Evolutionary conservation across 352 stramenopile genomes (phyloP).

Genomic region (Thraustochytrium sp.): DNA sequence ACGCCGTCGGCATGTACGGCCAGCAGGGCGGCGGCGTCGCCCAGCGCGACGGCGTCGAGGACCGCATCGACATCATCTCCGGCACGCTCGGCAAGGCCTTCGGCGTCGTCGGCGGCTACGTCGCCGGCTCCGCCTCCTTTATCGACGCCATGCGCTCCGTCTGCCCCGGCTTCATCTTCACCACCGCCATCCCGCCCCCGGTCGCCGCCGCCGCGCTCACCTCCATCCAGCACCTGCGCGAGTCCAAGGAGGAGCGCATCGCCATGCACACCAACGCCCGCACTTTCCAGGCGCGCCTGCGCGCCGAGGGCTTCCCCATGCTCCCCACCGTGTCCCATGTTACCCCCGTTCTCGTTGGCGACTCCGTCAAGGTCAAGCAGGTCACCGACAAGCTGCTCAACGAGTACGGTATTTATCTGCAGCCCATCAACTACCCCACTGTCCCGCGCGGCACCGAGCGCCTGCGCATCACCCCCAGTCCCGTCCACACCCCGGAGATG

Average conservation of each 20-base stretch:
- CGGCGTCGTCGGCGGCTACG: slow-evolving; percentile 81
- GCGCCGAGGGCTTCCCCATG: slow-evolving; percentile 71
- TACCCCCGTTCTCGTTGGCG: slow-evolving; percentile 75
- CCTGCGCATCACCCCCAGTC: slow-evolving; percentile 72
- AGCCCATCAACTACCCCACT: slow-evolving; percentile 84
- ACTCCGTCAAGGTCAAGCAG: slow-evolving; percentile 76
- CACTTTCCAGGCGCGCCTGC: slow-evolving; percentile 70
- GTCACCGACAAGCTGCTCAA: slow-evolving; percentile 78
- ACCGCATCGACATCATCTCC: slow-evolving; percentile 78
- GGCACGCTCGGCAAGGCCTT: slow-evolving; percentile 79
- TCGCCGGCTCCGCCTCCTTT: slow-evolving; percentile 69
- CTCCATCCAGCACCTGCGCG: slow-evolving; percentile 71
- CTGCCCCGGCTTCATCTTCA: slow-evolving; percentile 79
- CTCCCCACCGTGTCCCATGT: slow-evolving; percentile 78
- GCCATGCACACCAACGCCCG: slow-evolving; percentile 72
- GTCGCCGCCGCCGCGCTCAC: slow-evolving; percentile 69
- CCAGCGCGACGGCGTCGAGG: slow-evolving; percentile 72
- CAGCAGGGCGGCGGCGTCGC: slow-evolving; percentile 71
- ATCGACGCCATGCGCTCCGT: slow-evolving; percentile 77
- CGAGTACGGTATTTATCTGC: slow-evolving; percentile 80
- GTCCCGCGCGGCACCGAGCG: slow-evolving; percentile 77
- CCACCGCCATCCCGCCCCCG: slow-evolving; percentile 75
- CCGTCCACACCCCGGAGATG: slow-evolving; percentile 76
- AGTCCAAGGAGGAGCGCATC: slow-evolving; percentile 68
- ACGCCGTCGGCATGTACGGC: slow-evolving; percentile 77